Conservation (phyloP, 2,329 filamentous ascomycete species). For the Penicillium sp. region DNA sequence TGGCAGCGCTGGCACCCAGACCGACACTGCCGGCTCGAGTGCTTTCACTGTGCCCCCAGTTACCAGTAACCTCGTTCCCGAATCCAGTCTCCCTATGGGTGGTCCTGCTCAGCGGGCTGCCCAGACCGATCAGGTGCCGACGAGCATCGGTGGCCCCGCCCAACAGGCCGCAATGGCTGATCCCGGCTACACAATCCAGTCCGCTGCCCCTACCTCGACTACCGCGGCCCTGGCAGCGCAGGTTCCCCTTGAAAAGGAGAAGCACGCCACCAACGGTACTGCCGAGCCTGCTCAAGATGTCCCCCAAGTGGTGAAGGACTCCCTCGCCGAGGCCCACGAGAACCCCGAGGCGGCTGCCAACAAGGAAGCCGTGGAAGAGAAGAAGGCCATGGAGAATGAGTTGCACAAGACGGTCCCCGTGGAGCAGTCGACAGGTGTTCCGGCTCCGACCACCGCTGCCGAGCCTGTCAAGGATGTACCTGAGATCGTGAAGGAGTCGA, state of each 20-base stretch:
- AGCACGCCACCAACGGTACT: constrained; percentile 22
- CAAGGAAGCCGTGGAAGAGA: constrained; percentile 70
- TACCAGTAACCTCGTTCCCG: constrained; percentile 70
- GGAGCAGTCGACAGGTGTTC: constrained; percentile 40
- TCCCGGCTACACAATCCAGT: constrained; percentile 57
- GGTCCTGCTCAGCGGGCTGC: constrained; percentile 27
- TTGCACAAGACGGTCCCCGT: constrained; percentile 57
- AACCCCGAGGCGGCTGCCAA: constrained; percentile 72
- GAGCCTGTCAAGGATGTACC: constrained; percentile 40
- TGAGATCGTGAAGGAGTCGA: constrained; percentile 48
- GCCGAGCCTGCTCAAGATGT: constrained; percentile 34
- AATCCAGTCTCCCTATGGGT: constrained; percentile 76
- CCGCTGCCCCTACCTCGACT: constrained; percentile 50
- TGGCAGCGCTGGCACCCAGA: constrained; percentile 49
- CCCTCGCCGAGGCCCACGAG: constrained; percentile 54
- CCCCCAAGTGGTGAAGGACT: constrained; percentile 49
- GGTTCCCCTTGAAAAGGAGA: constrained; percentile 47
- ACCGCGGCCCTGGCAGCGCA: constrained; percentile 48
- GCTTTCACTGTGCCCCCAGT: constrained; percentile 57
- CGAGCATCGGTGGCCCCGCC: constrained; percentile 19
- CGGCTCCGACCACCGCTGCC: constrained; percentile 42
- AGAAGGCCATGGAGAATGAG: constrained; percentile 73
- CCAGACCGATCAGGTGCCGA: constrained; percentile 44
- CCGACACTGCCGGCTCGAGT: constrained; percentile 38
- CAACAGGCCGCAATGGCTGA: constrained; percentile 43